Conservation (phyloP, 1,139 yeast genomes). For the Candida albicans region DNA sequence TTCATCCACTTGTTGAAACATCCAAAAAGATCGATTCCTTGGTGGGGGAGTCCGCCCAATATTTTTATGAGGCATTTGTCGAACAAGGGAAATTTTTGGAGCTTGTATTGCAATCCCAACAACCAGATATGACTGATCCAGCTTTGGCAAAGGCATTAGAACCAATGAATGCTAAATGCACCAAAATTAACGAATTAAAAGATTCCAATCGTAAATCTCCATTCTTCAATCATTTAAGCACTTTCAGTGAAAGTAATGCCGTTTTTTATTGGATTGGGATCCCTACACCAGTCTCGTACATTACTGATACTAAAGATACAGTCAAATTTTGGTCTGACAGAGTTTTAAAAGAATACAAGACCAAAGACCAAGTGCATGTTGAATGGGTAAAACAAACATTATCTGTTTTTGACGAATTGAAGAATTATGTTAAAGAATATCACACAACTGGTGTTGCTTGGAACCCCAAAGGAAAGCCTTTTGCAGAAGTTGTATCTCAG, state of each 20-base stretch:
- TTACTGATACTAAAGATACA: conserved; percentile 85
- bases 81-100: conserved; percentile 59
- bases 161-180: conserved; percentile 68
- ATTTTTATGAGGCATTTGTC: conserved; percentile 58
- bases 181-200: conserved; percentile 59
- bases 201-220: conserved; percentile 73
- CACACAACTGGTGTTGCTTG: conserved; percentile 84
- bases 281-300: conserved; percentile 66
- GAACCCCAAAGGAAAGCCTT: conserved; percentile 55
- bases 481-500: conserved; percentile 34
- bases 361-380: conserved; percentile 60
- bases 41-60: conserved; percentile 60
- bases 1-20: conserved; percentile 59
- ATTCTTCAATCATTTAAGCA: conserved; percentile 68
- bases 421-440: conserved; percentile 68
- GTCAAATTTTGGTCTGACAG: conserved; percentile 95
- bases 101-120: conserved; percentile 59
- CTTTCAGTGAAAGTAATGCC: conserved; percentile 87
- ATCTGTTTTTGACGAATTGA: conserved; percentile 66
- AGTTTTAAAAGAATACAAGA: conserved; percentile 79
- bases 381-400: conserved; percentile 79
- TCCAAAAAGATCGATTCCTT: conserved; percentile 64
- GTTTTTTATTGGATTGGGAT: conserved; percentile 88
- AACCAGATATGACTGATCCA: conserved; percentile 61
- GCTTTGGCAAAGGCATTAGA: conserved; percentile 56